Evolutionary conservation across 2,329 filamentous ascomycete species (phyloP).

Genomic region (Daldinia sp.): DNA sequence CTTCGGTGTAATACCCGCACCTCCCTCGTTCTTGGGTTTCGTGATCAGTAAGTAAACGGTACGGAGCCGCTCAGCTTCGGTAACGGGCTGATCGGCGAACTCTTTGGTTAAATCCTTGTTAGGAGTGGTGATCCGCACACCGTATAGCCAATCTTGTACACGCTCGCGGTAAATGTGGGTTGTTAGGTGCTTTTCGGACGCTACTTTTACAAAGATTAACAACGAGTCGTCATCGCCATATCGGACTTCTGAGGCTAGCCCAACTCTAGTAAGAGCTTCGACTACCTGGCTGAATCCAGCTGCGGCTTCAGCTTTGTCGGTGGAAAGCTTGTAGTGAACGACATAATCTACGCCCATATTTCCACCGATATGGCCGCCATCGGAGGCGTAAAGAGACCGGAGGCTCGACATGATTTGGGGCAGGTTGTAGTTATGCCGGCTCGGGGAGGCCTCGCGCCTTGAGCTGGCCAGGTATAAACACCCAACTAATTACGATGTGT

Average conservation of each 20-base stretch:
- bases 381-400: slow-evolving; percentile 40
- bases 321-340: slow-evolving; percentile 77
- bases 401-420: slow-evolving; percentile 41
- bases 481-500: neutral
- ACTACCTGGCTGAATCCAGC: slow-evolving; percentile 81
- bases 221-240: slow-evolving; percentile 78
- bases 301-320: slow-evolving; percentile 71
- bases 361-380: slow-evolving; percentile 42
- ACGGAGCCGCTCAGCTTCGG: slow-evolving; percentile 86
- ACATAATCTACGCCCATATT: slow-evolving; percentile 82
- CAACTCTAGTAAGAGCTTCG: slow-evolving; percentile 76
- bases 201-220: slow-evolving; percentile 83
- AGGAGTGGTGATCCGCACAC: slow-evolving; percentile 80
- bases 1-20: slow-evolving; percentile 77
- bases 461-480: neutral
- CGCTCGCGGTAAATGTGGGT: slow-evolving; percentile 86
- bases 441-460: neutral
- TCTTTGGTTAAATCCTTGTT: slow-evolving; percentile 74
- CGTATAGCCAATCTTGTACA: slow-evolving; percentile 93
- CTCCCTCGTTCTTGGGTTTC: slow-evolving; percentile 75
- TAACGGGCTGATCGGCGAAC: slow-evolving; percentile 77
- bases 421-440: neutral
- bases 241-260: slow-evolving; percentile 88
- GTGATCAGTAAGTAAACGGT: slow-evolving; percentile 88
- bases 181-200: slow-evolving; percentile 76